Evolutionary conservation across 306 rosid species (phyloP).

Genomic region (Senna tora): DNA sequence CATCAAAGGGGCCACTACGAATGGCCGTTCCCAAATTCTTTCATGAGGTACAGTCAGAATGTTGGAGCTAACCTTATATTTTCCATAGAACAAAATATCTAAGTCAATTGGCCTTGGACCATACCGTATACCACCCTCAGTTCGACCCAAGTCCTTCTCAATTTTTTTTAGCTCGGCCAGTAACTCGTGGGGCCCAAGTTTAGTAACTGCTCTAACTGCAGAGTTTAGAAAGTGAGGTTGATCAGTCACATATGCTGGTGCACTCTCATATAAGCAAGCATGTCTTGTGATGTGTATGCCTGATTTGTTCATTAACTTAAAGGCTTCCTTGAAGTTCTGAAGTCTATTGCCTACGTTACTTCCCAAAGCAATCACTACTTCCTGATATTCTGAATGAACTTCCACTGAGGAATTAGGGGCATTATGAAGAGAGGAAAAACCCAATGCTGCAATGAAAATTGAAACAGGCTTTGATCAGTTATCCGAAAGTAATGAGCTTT

Average conservation of each 20-base stretch:
- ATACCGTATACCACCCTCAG: slow-evolving; percentile 74
- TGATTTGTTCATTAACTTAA: slow-evolving; percentile 66
- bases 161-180: slow-evolving; percentile 71
- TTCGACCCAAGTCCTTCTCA: slow-evolving; percentile 78
- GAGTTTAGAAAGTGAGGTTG: slow-evolving; percentile 88
- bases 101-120: slow-evolving; percentile 96
- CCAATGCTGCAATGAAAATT: slow-evolving; percentile 50
- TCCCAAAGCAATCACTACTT: slow-evolving; percentile 91
- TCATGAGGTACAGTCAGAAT: slow-evolving; percentile 80
- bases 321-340: slow-evolving; percentile 75
- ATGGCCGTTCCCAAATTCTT: slow-evolving; percentile 95
- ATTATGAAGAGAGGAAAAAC: slow-evolving; percentile 50
- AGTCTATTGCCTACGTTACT: slow-evolving; percentile 88
- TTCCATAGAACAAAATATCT: slow-evolving; percentile 88
- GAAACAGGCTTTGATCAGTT: slow-evolving; percentile 32
- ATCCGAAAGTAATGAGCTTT: slow-evolving; percentile 18
- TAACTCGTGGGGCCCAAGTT: slow-evolving; percentile 86
- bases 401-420: slow-evolving; percentile 48
- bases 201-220: slow-evolving; percentile 83
- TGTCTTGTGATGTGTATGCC: slow-evolving; percentile 79
- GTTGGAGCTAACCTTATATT: slow-evolving; percentile 61
- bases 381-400: slow-evolving; percentile 73
- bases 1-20: slow-evolving; percentile 88
- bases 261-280: slow-evolving; percentile 86
- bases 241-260: slow-evolving; percentile 86